These are phyloP conservation scores for Lactifluus pinguis DNA, from an alignment of 768 basidiomycete genomes.

Conservation along the genomic window DNA sequence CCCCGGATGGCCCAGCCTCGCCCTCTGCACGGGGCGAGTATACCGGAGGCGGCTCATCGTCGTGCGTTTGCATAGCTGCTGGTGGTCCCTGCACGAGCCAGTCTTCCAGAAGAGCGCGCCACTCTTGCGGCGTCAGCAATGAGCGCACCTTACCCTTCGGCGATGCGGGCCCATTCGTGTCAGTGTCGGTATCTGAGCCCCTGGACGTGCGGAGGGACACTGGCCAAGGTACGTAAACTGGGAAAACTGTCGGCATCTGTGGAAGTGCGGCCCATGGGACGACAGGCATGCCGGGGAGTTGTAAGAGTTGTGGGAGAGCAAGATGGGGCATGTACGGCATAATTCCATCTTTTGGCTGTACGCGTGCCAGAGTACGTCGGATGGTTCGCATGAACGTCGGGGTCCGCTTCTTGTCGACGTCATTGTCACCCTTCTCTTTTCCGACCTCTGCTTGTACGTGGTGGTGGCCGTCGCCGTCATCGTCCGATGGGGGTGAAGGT, in stretches of 20 bases:
- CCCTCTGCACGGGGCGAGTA: conserved; percentile 50
- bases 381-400: conserved; percentile 60
- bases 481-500: conserved; percentile 6
- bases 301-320: conserved; percentile 28
- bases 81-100: conserved; percentile 40
- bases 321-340: conserved; percentile 44
- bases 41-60: conserved; percentile 58
- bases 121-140: conserved; percentile 39
- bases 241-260: conserved; percentile 70
- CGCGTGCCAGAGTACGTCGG: conserved; percentile 58
- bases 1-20: conserved; percentile 19
- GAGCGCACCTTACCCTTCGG: conserved; percentile 28
- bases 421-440: conserved; percentile 19
- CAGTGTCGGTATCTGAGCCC: conserved; percentile 23
- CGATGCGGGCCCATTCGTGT: conserved; percentile 4
- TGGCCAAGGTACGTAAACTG: conserved; percentile 63
- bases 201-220: conserved; percentile 49
- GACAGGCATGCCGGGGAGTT: conserved; percentile 44
- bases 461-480: background rate
- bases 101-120: conserved; percentile 70
- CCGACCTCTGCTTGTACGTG: background rate
- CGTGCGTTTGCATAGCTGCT: conserved; percentile 21
- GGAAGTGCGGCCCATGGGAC: conserved; percentile 39
- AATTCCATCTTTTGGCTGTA: conserved; percentile 50
- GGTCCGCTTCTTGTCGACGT: conserved; percentile 26